Percentiles rank a stretch among this genome's conserved stretches.
These are phyloP conservation scores for Crotalaria pallida DNA, from an alignment of 306 rosid species.

Conservation along the genomic window DNA sequence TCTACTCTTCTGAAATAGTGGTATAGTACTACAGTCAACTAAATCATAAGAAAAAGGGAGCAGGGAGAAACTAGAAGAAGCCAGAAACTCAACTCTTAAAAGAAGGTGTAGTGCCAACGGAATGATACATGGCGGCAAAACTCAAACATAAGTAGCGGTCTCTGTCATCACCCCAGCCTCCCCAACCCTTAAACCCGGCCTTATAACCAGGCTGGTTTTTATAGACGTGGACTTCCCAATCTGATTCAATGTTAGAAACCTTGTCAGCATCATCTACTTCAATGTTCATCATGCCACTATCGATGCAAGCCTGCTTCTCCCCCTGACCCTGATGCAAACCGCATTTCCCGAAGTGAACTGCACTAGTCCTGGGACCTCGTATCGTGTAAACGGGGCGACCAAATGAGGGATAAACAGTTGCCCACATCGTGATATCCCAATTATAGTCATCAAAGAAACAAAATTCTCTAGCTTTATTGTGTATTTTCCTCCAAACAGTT, in stretches of 20 bases:
- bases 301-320: conserved; percentile 60
- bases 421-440: conserved; percentile 99
- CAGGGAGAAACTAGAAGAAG: not conserved
- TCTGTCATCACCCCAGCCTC: conserved; percentile 96
- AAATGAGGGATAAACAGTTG: conserved; percentile 91
- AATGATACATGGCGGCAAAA: conserved; percentile 68
- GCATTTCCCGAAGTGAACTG: conserved; percentile 89
- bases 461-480: conserved; percentile 62
- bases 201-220: conserved; percentile 76
- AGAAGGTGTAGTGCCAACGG: conserved; percentile 21
- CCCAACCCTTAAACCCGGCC: conserved; percentile 97
- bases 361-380: conserved; percentile 85
- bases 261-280: conserved; percentile 48
- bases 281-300: conserved; percentile 58
- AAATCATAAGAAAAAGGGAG: conserved; percentile 2
- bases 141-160: conserved; percentile 71
- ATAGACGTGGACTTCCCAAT: conserved; percentile 60
- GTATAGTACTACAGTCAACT: not conserved
- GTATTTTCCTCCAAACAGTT: conserved; percentile 88
- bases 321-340: conserved; percentile 99
- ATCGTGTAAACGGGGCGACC: conserved; percentile 79
- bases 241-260: conserved; percentile 58
- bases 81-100: conserved; percentile 23
- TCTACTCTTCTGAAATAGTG: conserved; percentile 20
- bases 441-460: conserved; percentile 92